phyloP scores from a whole-genome alignment of 495 filamentous ascomycete genomes.

The Hypoxylon subgilvum region DNA sequence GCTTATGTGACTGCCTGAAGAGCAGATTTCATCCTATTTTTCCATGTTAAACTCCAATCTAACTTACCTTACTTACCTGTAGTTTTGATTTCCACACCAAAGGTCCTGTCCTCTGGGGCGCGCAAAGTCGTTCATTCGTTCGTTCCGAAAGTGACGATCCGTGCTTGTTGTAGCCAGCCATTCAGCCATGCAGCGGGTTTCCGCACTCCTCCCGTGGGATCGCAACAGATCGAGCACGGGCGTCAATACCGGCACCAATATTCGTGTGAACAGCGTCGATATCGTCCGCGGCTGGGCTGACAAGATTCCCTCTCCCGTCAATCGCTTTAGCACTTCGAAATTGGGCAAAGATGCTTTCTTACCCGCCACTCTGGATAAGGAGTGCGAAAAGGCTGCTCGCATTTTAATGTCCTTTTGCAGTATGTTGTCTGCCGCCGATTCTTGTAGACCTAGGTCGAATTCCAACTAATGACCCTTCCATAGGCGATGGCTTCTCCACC shows the following conservation, averaged over 20 bases:
- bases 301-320: conserved; percentile 48
- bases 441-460: background rate
- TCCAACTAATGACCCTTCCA: conserved; percentile 12
- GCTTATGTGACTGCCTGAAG: conserved; percentile 19
- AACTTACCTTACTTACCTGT: conserved; percentile 1
- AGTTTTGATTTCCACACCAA: conserved; percentile 21
- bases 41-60: conserved; percentile 8
- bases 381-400: conserved; percentile 85
- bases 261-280: conserved; percentile 42
- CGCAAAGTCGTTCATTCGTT: conserved; percentile 11
- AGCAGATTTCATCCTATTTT: conserved; percentile 9
- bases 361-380: conserved; percentile 79
- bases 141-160: conserved; percentile 27
- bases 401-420: conserved; percentile 84
- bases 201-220: conserved; percentile 59
- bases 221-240: conserved; percentile 44
- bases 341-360: conserved; percentile 70
- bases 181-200: conserved; percentile 62
- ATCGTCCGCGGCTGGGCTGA: conserved; percentile 56
- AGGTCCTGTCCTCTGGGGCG: conserved; percentile 14
- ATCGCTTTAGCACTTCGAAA: conserved; percentile 42
- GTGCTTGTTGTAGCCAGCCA: conserved; percentile 39
- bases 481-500: conserved; percentile 56
- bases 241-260: conserved; percentile 16
- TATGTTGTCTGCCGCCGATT: conserved; percentile 38